Base-by-base conservation (phyloP, 331 rosid species). In the Stylosanthes scabra region DNA sequence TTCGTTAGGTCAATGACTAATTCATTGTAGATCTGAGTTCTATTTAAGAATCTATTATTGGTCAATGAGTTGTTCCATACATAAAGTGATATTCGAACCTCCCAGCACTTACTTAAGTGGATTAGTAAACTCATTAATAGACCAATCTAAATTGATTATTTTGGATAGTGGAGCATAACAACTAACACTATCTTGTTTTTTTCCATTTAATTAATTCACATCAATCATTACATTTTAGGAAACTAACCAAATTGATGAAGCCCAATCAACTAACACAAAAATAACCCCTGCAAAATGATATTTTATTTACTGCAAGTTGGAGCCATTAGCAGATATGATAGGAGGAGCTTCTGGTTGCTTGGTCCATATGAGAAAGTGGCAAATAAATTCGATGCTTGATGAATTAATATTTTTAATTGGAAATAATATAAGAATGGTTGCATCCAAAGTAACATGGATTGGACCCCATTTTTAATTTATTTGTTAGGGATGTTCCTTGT, bases 371-470 rank as follows among this genome's bases (percentile, higher is more conserved):
- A 46, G 13, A 46, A 4, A n/a, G n/a, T n/a, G n/a, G 20, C 55
- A 66, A 67, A 52, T 49, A 70, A 78, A 60, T 66, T 49, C 1
- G 15, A 14, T 51, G 57, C 6, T 49, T 39, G 15, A 82, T 77
- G 72, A 78, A 55, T 68, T 59, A 56, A 41, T 51, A 51, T 15
- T 51, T 14, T 45, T 77, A 52, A 40, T 31, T 31, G 55, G 41
- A 4, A 25, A 29, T 31, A 25, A n/a, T n/a, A n/a, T 68, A 69
- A 68, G 31, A 49, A 67, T 47, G 58, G 8, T 3, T 65, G 37
- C 20, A 12, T 70, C 63, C 20, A 58, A 81, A 69, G 74, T 46
- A 51, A 70, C 63, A 50, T 57, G 62, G 41, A 78, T 44, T 70
- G 86, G 83, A 78, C 83, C 78, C 75, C 76, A 52, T n/a, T n/a